Evolutionary conservation across 1,284 basidiomycete species (phyloP).

Genomic region (Moniliophthora roreri): DNA sequence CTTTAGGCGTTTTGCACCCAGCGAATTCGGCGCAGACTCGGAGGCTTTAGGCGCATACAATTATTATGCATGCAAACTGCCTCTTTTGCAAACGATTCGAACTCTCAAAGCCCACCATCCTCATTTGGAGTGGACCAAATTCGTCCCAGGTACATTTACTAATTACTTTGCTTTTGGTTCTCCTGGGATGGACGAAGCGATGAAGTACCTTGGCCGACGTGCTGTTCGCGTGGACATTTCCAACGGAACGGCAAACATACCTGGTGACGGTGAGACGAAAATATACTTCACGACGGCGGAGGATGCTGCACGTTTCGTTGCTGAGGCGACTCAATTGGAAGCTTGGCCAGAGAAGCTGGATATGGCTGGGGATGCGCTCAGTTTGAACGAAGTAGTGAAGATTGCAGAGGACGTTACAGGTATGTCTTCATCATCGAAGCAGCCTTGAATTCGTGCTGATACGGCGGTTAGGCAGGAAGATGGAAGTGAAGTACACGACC

Average conservation of each 20-base stretch:
- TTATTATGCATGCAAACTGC: background rate
- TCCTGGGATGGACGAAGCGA: background rate
- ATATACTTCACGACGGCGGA: background rate
- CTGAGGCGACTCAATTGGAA: conserved; percentile 1
- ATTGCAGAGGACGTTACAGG: background rate
- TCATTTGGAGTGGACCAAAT: conserved; percentile 4
- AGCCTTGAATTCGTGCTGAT: background rate
- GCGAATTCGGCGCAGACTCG: background rate
- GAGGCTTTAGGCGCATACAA: background rate
- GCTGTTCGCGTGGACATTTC: background rate
- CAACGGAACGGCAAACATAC: background rate
- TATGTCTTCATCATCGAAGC: background rate
- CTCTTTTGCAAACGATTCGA: background rate
- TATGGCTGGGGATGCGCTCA: conserved; percentile 3
- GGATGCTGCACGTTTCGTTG: conserved; percentile 2
- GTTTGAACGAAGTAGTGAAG: background rate
- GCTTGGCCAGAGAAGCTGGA: conserved; percentile 3
- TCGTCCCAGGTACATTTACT: background rate
- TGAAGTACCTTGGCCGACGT: background rate
- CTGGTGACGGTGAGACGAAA: background rate
- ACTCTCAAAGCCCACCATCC: background rate
- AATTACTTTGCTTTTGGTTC: conserved; percentile 1
- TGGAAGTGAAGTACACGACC: background rate
- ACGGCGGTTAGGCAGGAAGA: background rate
- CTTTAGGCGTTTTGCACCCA: conserved; percentile 4